A percentile compares a stretch with the other conserved stretches of the same genome.
Evolutionary conservation across 768 basidiomycete genomes (phyloP).

Genomic region (Tylopilus felleus): DNA sequence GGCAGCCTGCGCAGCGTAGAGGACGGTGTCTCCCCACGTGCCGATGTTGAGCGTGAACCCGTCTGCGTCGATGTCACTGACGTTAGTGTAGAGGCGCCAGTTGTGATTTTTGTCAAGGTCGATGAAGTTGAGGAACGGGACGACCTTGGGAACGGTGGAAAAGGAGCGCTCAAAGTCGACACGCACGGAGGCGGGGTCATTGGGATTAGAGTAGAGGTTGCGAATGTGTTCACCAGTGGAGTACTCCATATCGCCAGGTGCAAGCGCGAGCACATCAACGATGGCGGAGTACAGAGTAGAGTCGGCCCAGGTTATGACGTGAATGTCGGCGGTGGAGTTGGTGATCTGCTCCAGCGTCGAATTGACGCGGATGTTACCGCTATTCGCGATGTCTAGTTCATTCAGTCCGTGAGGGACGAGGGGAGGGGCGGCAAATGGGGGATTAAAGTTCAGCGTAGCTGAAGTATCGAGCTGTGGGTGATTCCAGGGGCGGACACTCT

Average conservation of each 20-base stretch:
- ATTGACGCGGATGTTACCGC: neutral
- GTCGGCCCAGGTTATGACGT: neutral
- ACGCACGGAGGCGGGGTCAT: neutral
- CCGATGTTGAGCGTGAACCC: slow-evolving; percentile 17
- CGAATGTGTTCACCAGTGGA: slow-evolving; percentile 12
- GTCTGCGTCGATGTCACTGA: slow-evolving; percentile 7
- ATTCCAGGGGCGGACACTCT: neutral
- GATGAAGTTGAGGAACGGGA: neutral
- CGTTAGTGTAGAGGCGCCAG: slow-evolving; percentile 1
- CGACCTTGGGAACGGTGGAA: neutral
- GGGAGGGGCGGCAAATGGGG: neutral
- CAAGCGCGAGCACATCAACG: neutral
- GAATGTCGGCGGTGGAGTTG: neutral
- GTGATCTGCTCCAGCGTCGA: neutral
- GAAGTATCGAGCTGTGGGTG: neutral
- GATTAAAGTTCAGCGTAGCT: neutral
- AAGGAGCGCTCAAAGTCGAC: slow-evolving; percentile 2
- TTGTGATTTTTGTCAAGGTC: neutral
- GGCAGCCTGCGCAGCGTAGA: slow-evolving; percentile 1
- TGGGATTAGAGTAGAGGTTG: too few relatives aligned
- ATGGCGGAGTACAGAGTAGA: neutral
- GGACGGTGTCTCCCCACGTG: slow-evolving; percentile 8
- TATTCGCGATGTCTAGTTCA: neutral
- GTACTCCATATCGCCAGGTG: slow-evolving; percentile 12
- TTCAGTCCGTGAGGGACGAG: neutral